Evolutionary conservation across 345 rosid genomes (phyloP).

Genomic region (Camelina neglecta): DNA sequence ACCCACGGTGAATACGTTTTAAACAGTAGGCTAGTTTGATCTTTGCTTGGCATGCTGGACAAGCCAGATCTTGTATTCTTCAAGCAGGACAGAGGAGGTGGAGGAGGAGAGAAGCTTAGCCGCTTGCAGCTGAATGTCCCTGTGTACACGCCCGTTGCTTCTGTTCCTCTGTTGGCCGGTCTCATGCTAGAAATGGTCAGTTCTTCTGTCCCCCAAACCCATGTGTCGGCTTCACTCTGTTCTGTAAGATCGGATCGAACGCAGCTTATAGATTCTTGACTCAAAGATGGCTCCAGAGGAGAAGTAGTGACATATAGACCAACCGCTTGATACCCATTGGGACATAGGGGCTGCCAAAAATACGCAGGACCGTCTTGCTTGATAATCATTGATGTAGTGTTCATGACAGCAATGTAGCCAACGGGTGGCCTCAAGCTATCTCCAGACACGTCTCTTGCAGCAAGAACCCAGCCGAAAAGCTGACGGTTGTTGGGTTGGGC

Average conservation of each 20-base stretch:
- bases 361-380: slow-evolving; percentile 64
- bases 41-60: slow-evolving; percentile 59
- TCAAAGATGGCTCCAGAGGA: slow-evolving; percentile 56
- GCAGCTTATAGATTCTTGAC: slow-evolving; percentile 40
- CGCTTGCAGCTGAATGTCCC: slow-evolving; percentile 67
- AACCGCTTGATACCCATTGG: slow-evolving; percentile 62
- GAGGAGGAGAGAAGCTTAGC: slow-evolving; percentile 14
- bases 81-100: slow-evolving; percentile 52
- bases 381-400: slow-evolving; percentile 46
- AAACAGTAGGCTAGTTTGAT: slow-evolving; percentile 53
- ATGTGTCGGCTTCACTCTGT: slow-evolving; percentile 49
- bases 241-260: slow-evolving; percentile 72
- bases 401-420: slow-evolving; percentile 71
- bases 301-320: slow-evolving; percentile 64
- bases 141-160: slow-evolving; percentile 56
- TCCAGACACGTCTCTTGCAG: slow-evolving; percentile 49
- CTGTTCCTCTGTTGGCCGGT: slow-evolving; percentile 56
- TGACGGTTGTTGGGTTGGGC: slow-evolving; percentile 62
- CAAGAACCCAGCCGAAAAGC: slow-evolving; percentile 70
- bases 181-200: slow-evolving; percentile 50
- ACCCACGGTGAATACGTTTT: slow-evolving; percentile 62
- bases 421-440: slow-evolving; percentile 53
- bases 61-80: slow-evolving; percentile 52
- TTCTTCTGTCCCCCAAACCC: slow-evolving; percentile 62
- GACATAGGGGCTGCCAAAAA: slow-evolving; percentile 73